Percentiles rank a stretch among this genome's conserved stretches.
Conservation (phyloP, 345 rosid species). For the Psidium friedrichsthalianum region DNA sequence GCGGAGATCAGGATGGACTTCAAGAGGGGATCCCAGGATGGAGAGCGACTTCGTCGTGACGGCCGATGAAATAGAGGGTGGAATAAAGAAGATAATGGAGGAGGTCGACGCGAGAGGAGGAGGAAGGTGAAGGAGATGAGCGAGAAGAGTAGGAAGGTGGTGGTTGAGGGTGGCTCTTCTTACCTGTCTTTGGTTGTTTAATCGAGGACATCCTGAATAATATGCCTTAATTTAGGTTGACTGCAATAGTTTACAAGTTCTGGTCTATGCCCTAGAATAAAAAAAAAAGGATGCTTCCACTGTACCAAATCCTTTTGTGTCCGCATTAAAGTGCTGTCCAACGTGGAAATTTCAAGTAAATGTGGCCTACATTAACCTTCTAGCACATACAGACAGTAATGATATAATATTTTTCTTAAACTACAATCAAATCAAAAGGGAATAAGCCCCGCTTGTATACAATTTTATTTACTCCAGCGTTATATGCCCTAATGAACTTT, state of each 20-base stretch:
- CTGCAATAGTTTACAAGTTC: background rate
- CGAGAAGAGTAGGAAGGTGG: constrained; percentile 11
- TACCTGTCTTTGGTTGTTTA: constrained; percentile 11
- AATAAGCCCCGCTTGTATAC: background rate
- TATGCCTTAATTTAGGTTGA: background rate
- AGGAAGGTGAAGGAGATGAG: constrained; percentile 20
- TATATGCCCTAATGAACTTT: background rate
- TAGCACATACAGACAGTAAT: background rate
- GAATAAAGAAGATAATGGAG: constrained; percentile 31
- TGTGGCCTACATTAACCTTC: background rate
- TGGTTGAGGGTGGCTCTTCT: constrained; percentile 44
- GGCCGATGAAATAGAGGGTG: constrained; percentile 24
- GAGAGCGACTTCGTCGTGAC: background rate
- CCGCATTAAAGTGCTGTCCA: background rate
- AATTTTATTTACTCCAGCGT: background rate
- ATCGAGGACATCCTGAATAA: constrained; percentile 12
- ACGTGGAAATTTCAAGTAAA: background rate
- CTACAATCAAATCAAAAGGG: background rate
- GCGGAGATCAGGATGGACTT: constrained; percentile 8
- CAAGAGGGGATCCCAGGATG: background rate
- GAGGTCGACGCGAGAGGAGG: constrained; percentile 8
- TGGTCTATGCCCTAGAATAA: background rate
- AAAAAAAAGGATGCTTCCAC: background rate
- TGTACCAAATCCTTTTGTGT: background rate
- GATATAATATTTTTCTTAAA: background rate